Percentiles rank a stretch among this genome's conserved stretches.
Evolutionary conservation across 495 filamentous ascomycete genomes (phyloP).

Genomic region (Apodospora peruviana): DNA sequence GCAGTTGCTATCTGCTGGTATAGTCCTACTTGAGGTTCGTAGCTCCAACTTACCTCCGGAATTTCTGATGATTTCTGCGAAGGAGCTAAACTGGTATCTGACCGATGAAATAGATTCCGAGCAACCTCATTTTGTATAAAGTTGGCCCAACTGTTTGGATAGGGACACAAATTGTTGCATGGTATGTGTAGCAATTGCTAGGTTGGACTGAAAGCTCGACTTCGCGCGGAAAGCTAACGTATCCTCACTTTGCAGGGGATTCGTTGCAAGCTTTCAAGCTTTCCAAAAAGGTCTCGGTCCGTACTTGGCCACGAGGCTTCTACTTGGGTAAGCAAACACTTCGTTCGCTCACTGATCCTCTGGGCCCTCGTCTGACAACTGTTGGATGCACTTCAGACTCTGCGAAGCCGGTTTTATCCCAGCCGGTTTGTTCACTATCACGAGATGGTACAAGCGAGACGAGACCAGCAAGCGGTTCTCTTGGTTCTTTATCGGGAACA

Average conservation of each 20-base stretch:
- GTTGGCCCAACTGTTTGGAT: constrained; percentile 52
- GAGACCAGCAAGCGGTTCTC: constrained; percentile 51
- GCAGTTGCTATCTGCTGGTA: constrained; percentile 50
- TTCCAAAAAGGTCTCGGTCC: constrained; percentile 49
- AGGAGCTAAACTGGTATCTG: neutral
- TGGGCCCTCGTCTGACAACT: neutral
- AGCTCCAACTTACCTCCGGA: neutral
- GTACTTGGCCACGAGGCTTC: constrained; percentile 46
- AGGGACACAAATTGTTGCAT: constrained; percentile 51
- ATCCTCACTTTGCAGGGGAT: constrained; percentile 24
- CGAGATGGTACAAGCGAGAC: constrained; percentile 54
- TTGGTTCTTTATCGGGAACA: constrained; percentile 50
- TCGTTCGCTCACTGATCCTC: neutral
- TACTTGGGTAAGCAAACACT: constrained; percentile 40
- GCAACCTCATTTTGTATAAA: constrained; percentile 50
- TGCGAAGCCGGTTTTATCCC: constrained; percentile 58
- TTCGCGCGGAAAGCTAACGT: neutral
- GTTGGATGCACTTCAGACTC: constrained; percentile 3
- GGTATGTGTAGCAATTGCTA: constrained; percentile 9
- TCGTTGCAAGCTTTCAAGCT: constrained; percentile 54
- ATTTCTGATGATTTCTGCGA: too few species aligned
- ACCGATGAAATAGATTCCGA: constrained; percentile 35
- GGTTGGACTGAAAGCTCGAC: neutral
- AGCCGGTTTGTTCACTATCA: constrained; percentile 52
- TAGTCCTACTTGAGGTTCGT: constrained; percentile 45